Evolutionary conservation across 768 basidiomycete species (phyloP).

Genomic region (Boletus patriciae): DNA sequence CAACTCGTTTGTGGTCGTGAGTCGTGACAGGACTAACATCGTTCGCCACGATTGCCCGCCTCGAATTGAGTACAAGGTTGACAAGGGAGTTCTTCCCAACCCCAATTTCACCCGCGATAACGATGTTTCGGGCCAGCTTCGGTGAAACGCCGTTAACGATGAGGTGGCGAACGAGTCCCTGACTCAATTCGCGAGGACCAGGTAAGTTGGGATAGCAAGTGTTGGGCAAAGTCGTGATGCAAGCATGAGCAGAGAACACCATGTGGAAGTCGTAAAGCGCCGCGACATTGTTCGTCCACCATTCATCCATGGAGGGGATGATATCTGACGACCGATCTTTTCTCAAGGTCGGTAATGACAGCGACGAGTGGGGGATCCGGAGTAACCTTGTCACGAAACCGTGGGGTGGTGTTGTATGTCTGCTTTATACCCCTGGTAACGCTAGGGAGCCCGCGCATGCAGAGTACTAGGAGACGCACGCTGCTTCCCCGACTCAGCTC

Average conservation of each 20-base stretch:
- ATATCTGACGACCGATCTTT: constrained; percentile 18
- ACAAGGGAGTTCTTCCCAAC: constrained; percentile 32
- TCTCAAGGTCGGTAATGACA: constrained; percentile 36
- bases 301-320: constrained; percentile 34
- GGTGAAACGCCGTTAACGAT: constrained; percentile 21
- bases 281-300: constrained; percentile 39
- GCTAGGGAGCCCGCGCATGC: constrained; percentile 28
- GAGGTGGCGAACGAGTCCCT: constrained; percentile 14
- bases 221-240: constrained; percentile 23
- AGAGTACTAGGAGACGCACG: constrained; percentile 28
- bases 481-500: constrained; percentile 19
- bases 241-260: constrained; percentile 29
- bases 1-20: not conserved
- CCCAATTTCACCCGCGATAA: constrained; percentile 28
- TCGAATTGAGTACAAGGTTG: constrained; percentile 27
- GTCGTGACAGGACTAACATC: constrained; percentile 21
- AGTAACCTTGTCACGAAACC: constrained; percentile 21
- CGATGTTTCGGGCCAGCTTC: constrained; percentile 22
- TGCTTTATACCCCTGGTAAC: constrained; percentile 29
- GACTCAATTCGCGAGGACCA: constrained; percentile 21
- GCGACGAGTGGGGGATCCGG: constrained; percentile 24
- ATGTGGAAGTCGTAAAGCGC: constrained; percentile 33
- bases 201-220: constrained; percentile 22
- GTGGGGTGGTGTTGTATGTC: constrained; percentile 24
- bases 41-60: constrained; percentile 18